Evolutionary conservation across 2,329 filamentous ascomycete genomes (phyloP), one percentile per base, ranked within the genome.

Genomic region (Sarocladium kiliense): DNA sequence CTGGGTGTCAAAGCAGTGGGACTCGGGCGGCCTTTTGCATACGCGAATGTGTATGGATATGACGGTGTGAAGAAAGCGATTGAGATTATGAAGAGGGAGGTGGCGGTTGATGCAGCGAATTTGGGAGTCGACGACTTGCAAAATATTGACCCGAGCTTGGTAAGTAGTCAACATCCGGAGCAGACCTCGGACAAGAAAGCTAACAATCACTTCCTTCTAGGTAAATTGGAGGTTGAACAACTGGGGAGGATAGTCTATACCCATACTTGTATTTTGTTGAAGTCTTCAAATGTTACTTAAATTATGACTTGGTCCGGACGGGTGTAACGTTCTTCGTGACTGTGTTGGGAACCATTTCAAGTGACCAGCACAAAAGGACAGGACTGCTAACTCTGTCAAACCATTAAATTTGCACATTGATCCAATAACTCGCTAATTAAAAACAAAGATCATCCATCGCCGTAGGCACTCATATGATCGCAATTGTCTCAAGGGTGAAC

Each of bases 1-100:
- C 69, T 75, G 14, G 73, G 74, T 10, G 74, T 74, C 54, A 69
- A 68, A 59, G 72, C 71, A 12, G 73, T 76, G 5, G 70, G 78
- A 14, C 58, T 82, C 1, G 79, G 78, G 16, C 66, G 79, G 1
- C 73, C 77, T 10, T 74, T 77, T 58, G 79, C 81, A 77, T 81
- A 72, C 61, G 68, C 76, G 58, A 81, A 81, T 65, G 64, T 78
- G 45, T 82, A 73, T 58, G 79, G 79, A 5, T 64, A 69, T 47
- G 71, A 73, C 7, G 79, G 79, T 44, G 74, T 82, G 2, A 65
- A 71, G 61, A 73, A 71, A 65, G 73, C 65, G 27, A 66, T 73
- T 45, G 42, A 65, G 9, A 69, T 82, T 11, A 65, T 82, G 60
- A 79, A 77, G 69, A 68, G 73, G 55, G 79, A 81, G 69, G 66